These are phyloP conservation scores for Populus simonii DNA, from an alignment of 345 rosid genomes.

Conservation along the genomic window DNA sequence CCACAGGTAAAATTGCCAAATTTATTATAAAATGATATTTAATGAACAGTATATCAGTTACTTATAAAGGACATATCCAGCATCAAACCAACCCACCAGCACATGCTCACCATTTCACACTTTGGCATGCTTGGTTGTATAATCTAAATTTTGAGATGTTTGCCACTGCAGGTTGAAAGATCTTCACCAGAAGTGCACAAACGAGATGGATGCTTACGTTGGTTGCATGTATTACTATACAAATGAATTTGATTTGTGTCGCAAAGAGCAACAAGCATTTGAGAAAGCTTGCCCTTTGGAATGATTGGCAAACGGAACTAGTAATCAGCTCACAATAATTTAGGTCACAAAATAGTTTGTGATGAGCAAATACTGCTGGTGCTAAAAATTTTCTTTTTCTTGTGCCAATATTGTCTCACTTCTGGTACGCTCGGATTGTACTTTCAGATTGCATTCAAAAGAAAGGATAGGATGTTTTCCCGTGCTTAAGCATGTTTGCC, in stretches of 20 bases:
- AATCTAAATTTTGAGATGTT: slow-evolving; percentile 12
- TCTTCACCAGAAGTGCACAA: slow-evolving; percentile 86
- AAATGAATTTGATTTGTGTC: slow-evolving; percentile 90
- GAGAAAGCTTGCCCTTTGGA: slow-evolving; percentile 91
- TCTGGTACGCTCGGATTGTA: slow-evolving; percentile 6
- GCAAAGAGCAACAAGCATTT: slow-evolving; percentile 93
- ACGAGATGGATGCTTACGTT: slow-evolving; percentile 85
- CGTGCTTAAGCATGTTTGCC: background rate
- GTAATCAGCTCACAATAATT: slow-evolving; percentile 39
- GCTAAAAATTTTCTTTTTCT: slow-evolving; percentile 9
- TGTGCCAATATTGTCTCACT: background rate
- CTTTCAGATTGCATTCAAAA: slow-evolving; percentile 1
- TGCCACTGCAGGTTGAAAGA: slow-evolving; percentile 68
- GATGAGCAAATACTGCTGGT: slow-evolving; percentile 30
- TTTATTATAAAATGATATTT: background rate
- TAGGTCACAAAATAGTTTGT: slow-evolving; percentile 22
- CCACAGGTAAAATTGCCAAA: background rate
- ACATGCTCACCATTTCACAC: background rate
- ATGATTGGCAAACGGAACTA: slow-evolving; percentile 31
- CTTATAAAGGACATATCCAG: background rate
- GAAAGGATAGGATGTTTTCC: background rate
- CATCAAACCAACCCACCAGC: background rate
- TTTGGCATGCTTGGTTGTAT: background rate
- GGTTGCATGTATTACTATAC: slow-evolving; percentile 97
- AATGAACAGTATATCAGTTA: background rate